phyloP scores from a whole-genome alignment of 192 early-diverging fungal species.

The Coemansia sp. region DNA sequence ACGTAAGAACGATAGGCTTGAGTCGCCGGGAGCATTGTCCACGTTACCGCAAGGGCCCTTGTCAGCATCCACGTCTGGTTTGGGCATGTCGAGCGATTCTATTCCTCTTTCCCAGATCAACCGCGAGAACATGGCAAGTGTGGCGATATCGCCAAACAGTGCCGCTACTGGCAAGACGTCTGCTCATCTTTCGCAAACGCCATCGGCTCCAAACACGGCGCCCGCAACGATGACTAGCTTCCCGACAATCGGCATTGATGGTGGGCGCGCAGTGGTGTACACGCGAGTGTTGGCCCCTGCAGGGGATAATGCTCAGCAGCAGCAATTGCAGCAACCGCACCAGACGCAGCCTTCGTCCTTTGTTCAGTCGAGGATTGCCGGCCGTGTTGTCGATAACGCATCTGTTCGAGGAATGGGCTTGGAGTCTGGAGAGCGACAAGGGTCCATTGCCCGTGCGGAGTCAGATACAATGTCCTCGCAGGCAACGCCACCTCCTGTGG shows the following conservation, averaged over 20 bases:
- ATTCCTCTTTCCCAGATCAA: slow-evolving; percentile 5
- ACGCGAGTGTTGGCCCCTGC: slow-evolving; percentile 15
- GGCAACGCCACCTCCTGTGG: slow-evolving; percentile 49
- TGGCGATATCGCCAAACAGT: background rate
- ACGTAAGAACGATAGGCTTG: slow-evolving; percentile 31
- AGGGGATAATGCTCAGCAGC: background rate
- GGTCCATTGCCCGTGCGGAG: slow-evolving; percentile 14
- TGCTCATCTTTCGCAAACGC: background rate
- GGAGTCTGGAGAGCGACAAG: background rate
- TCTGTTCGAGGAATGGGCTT: background rate
- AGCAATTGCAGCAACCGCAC: slow-evolving; percentile 1
- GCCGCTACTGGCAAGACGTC: background rate
- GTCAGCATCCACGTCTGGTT: slow-evolving; percentile 5
- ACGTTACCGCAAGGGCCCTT: background rate
- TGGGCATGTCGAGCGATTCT: background rate
- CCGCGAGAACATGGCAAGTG: slow-evolving; percentile 4
- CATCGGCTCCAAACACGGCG: slow-evolving; percentile 22
- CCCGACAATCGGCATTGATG: slow-evolving; percentile 48
- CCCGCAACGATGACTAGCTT: slow-evolving; percentile 37
- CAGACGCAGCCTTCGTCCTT: background rate
- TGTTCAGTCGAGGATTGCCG: background rate
- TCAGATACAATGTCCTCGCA: slow-evolving; percentile 35
- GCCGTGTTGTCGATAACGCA: background rate
- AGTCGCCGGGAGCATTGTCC: background rate
- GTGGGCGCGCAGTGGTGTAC: slow-evolving; percentile 39